Base-by-base conservation (phyloP, 768 basidiomycete genomes). In the Phylloporus scabripes region DNA sequence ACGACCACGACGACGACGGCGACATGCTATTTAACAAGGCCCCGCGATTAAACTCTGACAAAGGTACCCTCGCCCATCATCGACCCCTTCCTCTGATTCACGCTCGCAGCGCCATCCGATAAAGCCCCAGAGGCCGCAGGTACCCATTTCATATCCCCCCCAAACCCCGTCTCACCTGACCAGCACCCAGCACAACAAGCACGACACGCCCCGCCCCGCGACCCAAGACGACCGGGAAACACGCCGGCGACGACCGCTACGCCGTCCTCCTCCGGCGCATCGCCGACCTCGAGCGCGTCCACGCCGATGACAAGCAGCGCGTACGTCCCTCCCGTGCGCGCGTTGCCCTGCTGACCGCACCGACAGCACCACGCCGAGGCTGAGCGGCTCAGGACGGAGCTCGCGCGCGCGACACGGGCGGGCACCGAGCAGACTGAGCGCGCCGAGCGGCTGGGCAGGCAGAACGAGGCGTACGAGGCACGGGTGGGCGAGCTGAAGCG, bases 401-500 rank as follows among this genome's bases (percentile, higher is more conserved):
- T 83, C 21, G 64, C 70, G 1, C 73, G 73, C 23, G 66, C 64
- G 31, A 79, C 76, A 46, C 81, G 76, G 53, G 56, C 62, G 1
- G 70, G 68, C 29, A 39, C 67, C 0, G 86, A 87, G 29, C 74
- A 79, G 11, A 47, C 66, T 8, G 81, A 82, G 3, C 76, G 74
- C 7, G 49, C 73, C 3, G 81, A 85, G 36, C 85, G 81, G 57
- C 72, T 82, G 49, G 83, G 77, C 72, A 84, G 79, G 60, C 82
- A 82, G 50, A 76, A 71, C 24, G 78, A 80, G 4, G 49, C 67
- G 5, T 73, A 81, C 38, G 85, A 87, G 26, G 53, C 64, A n/a
- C 78, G 80, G 34, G 56, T 85, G 3, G 79, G 81, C 34, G 85
- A 85, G 42, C 67, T 82, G 51, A 85, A 79, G 64, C 80, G 75